These are phyloP conservation scores for Lactarius tabidus DNA, from an alignment of 768 basidiomycete species.

Conservation along the genomic window DNA sequence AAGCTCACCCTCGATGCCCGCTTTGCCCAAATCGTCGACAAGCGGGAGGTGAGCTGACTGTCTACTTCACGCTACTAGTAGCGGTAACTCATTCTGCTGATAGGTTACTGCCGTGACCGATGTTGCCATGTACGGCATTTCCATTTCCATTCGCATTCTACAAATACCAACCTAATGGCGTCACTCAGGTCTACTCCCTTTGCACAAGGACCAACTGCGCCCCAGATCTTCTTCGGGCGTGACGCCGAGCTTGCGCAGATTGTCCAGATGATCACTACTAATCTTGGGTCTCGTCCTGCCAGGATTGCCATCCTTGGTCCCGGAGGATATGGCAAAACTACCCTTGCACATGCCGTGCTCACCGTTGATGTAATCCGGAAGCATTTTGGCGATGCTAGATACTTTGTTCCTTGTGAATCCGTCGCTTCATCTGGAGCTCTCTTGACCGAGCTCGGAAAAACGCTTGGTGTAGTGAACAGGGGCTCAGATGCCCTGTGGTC, in stretches of 20 bases:
- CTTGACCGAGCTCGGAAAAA: not conserved
- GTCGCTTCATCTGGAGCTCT: not conserved
- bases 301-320: not conserved
- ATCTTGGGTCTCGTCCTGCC: not conserved
- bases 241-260: not conserved
- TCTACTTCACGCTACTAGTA: not conserved
- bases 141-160: no score
- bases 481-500: not conserved
- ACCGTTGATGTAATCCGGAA: not conserved
- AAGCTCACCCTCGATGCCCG: not conserved
- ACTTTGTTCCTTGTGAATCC: not conserved
- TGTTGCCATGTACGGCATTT: not conserved
- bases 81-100: not conserved
- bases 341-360: not conserved
- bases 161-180: not conserved
- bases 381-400: constrained; percentile 26
- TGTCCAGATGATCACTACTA: not conserved
- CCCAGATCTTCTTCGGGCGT: constrained; percentile 5
- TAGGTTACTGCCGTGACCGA: not conserved
- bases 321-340: not conserved
- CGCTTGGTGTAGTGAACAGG: not conserved
- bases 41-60: no score
- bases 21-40: not conserved
- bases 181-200: not conserved
- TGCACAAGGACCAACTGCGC: not conserved